A percentile compares a stretch with the other conserved stretches of the same genome.
phyloP scores from a whole-genome alignment of 805 yeast species.

The Maudiozyma pseudohumilis region DNA sequence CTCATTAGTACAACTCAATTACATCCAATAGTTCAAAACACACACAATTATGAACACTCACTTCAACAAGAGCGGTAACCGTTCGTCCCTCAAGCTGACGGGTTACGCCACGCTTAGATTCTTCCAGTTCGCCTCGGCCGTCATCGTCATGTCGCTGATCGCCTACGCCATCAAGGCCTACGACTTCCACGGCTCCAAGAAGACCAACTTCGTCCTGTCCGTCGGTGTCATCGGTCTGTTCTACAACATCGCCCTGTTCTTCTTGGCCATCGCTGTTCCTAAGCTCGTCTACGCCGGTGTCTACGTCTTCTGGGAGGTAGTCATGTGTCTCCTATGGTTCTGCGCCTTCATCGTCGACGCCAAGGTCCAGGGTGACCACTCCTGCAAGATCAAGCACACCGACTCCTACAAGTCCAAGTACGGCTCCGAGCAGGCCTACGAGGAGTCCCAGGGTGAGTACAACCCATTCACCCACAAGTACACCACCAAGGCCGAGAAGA shows the following conservation, averaged over 20 bases:
- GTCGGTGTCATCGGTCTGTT: slow-evolving; percentile 24
- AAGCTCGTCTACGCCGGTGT: slow-evolving; percentile 20
- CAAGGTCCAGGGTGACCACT: slow-evolving; percentile 21
- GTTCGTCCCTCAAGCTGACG: not conserved
- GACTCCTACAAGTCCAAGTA: slow-evolving; percentile 9
- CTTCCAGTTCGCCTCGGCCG: slow-evolving; percentile 21
- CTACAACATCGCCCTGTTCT: slow-evolving; percentile 20
- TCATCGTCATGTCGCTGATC: slow-evolving; percentile 25
- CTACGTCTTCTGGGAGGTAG: slow-evolving; percentile 20
- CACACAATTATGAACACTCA: not conserved
- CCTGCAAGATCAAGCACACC: slow-evolving; percentile 17
- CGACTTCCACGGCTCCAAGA: slow-evolving; percentile 20
- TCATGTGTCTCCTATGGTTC: slow-evolving; percentile 28
- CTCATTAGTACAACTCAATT: not conserved
- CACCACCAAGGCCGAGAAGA: slow-evolving; percentile 6
- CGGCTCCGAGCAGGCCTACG: slow-evolving; percentile 8
- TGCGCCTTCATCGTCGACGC: slow-evolving; percentile 30
- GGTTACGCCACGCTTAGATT: slow-evolving; percentile 7
- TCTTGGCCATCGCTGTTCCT: slow-evolving; percentile 14
- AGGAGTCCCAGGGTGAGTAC: slow-evolving; percentile 10
- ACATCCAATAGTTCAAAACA: not conserved
- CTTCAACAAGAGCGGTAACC: not conserved
- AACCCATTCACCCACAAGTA: slow-evolving; percentile 12
- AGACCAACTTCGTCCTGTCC: slow-evolving; percentile 27
- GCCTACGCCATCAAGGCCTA: slow-evolving; percentile 19